Evolutionary conservation across 192 early-diverging fungal genomes (phyloP), one percentile per base, ranked within the genome.

Genomic region (Coemansia brasiliensis): DNA sequence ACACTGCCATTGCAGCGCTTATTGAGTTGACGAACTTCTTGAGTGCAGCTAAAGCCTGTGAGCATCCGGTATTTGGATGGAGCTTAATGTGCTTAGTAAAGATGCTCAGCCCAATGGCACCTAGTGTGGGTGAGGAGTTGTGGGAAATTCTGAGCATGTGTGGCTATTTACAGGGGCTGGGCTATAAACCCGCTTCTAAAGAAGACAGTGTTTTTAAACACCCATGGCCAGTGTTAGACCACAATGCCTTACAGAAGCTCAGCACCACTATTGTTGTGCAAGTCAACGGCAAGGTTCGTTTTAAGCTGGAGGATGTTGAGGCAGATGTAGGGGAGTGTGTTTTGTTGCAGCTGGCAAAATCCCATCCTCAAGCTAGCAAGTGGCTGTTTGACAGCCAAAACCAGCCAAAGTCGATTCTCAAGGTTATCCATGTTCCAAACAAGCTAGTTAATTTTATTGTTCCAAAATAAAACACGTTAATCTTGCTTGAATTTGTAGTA

Each of bases 1-100:
- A 95, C 69, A 91, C 92, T 0, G 91, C 87, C 20, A 91, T 95
- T 49, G 82, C 94, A 0, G 76, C 84, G 54, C 76, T 97, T 27
- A 95, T 95, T 64, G 93, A 95, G 66, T 69, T 95, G 18, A 86
- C 87, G 40, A 80, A 83, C 55, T 59, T 69, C 18, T 52, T 87
- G 41, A 62, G 37, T 0, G 18, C 44, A 0, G 63, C 50, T 11
- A 49, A 42, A 17, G 65, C 66, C 57, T 48, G 46, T 26, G 10
- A 50, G 11, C 81, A 81, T 4, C 81, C 84, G 16, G 73, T 86
- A 11, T 86, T 83, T 61, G 66, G 62, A 2, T 43, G 86, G 54
- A 73, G 83, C 15, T 62, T 87, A 11, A 59, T 69, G 39, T 70
- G 73, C 6, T 50, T 90, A 5, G 76, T 92, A 39, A 87, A 82